These are phyloP conservation scores for Fusarium chuoi DNA, from an alignment of 2,329 filamentous ascomycete genomes.

Conservation along the genomic window DNA sequence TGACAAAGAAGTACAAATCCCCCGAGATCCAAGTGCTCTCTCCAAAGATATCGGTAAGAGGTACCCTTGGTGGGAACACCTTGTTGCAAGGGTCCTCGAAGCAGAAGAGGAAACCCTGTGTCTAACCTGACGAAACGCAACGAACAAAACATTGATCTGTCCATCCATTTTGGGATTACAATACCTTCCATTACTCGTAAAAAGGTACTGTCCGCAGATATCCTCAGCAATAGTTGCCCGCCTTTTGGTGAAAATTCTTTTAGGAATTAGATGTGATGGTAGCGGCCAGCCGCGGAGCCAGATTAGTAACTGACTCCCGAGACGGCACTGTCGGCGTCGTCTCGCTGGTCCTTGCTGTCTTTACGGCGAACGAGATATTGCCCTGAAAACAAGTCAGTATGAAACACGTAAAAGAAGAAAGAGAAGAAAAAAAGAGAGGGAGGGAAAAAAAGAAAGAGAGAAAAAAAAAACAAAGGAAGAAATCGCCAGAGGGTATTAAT, in stretches of 20 bases:
- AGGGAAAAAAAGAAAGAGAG: too few species aligned
- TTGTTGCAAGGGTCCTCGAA: conserved; percentile 48
- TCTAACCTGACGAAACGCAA: conserved; percentile 47
- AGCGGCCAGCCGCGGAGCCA: conserved; percentile 8
- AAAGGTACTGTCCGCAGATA: conserved; percentile 28
- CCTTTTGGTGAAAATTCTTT: conserved; percentile 41
- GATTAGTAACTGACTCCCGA: conserved; percentile 44
- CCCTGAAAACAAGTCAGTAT: conserved; percentile 43
- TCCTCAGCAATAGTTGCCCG: conserved; percentile 41
- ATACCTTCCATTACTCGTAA: not conserved
- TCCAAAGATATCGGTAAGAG: conserved; percentile 45
- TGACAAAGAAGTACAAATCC: conserved; percentile 40
- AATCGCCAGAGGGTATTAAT: not conserved
- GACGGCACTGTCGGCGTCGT: conserved; percentile 53
- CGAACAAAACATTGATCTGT: conserved; percentile 16
- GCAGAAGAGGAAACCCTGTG: conserved; percentile 51
- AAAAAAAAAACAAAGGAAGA: not conserved
- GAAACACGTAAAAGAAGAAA: conserved; percentile 15
- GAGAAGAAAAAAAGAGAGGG: not conserved
- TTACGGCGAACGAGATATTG: conserved; percentile 53
- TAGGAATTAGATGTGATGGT: conserved; percentile 21
- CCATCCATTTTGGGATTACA: conserved; percentile 23
- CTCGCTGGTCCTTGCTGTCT: conserved; percentile 43
- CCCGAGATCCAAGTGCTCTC: conserved; percentile 19
- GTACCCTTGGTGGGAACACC: conserved; percentile 54